These are phyloP conservation scores for Yamadazyma conglobata DNA, from an alignment of 1,139 yeast genomes.

Conservation along the genomic window DNA sequence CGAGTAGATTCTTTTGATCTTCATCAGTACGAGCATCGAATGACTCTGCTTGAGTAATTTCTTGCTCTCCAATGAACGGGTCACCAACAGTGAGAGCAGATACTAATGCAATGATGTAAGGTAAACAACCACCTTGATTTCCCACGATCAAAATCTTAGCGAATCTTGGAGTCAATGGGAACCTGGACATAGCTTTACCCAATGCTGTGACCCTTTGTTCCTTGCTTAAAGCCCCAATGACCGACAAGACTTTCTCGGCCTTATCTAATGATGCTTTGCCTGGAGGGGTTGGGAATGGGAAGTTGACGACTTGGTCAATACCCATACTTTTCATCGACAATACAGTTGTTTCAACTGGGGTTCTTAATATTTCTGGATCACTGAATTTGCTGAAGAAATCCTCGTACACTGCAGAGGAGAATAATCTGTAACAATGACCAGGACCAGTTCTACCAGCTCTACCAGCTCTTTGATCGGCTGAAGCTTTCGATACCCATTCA, in stretches of 20 bases:
- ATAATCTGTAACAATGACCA: conserved; percentile 92
- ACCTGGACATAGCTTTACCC: conserved; percentile 82
- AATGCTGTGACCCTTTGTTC: conserved; percentile 59
- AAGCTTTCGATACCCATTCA: conserved; percentile 92
- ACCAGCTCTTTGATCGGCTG: conserved; percentile 94
- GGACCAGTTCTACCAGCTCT: conserved; percentile 99
- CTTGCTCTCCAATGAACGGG: conserved; percentile 75
- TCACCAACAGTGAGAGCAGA: conserved; percentile 94
- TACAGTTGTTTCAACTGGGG: conserved; percentile 95
- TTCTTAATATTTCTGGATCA: conserved; percentile 84
- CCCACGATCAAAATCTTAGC: conserved; percentile 88
- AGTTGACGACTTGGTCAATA: conserved; percentile 81
- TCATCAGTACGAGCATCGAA: too few relatives aligned
- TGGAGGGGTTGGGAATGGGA: conserved; percentile 97
- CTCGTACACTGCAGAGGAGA: conserved; percentile 93
- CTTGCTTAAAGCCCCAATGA: conserved; percentile 74
- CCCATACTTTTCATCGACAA: conserved; percentile 97
- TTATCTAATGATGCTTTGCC: conserved; percentile 54
- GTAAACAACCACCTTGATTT: conserved; percentile 80
- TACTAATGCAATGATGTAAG: conserved; percentile 84
- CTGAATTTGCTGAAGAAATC: conserved; percentile 79
- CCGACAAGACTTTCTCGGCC: conserved; percentile 66
- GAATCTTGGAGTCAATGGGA: conserved; percentile 92
- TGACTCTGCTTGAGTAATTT: conserved; percentile 28
- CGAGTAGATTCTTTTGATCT: conserved; percentile 42